Evolutionary conservation across 2,329 filamentous ascomycete genomes (phyloP).

Genomic region (Myrmaecium sp.): DNA sequence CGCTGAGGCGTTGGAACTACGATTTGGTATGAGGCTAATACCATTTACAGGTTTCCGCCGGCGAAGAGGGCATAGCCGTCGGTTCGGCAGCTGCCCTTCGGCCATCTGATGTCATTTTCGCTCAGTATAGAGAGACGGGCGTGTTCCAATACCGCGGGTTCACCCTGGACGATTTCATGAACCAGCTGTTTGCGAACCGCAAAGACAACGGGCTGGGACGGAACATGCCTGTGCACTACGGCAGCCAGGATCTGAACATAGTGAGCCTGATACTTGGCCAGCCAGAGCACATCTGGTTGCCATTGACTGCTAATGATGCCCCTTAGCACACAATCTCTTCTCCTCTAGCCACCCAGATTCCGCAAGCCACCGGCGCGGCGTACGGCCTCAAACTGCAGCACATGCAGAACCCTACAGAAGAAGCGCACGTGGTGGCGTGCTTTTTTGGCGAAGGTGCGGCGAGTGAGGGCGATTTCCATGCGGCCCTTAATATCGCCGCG

Average conservation of each 20-base stretch:
- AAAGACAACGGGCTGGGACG: conserved; percentile 66
- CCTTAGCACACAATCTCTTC: conserved; percentile 82
- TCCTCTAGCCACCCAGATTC: conserved; percentile 73
- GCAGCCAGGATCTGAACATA: conserved; percentile 70
- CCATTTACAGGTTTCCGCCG: conserved; percentile 49
- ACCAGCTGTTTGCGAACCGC: conserved; percentile 76
- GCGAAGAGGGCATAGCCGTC: conserved; percentile 86
- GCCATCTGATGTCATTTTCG: conserved; percentile 80
- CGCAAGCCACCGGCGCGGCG: conserved; percentile 71
- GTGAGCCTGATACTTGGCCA: too few species aligned
- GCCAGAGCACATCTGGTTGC: background rate
- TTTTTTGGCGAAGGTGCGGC: conserved; percentile 89
- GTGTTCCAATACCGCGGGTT: conserved; percentile 84
- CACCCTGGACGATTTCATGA: conserved; percentile 80
- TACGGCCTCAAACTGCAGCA: conserved; percentile 76
- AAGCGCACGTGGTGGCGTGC: conserved; percentile 55
- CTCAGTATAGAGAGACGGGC: conserved; percentile 86
- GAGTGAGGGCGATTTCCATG: conserved; percentile 83
- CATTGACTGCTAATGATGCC: conserved; percentile 13
- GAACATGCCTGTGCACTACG: conserved; percentile 98
- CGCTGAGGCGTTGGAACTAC: conserved; percentile 6
- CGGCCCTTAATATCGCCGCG: conserved; percentile 77
- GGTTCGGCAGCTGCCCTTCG: conserved; percentile 71
- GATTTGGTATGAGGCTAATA: background rate
- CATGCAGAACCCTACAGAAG: conserved; percentile 46